Base-by-base conservation (phyloP, 2,329 filamentous ascomycete species). In the Hypoxylon sp. region DNA sequence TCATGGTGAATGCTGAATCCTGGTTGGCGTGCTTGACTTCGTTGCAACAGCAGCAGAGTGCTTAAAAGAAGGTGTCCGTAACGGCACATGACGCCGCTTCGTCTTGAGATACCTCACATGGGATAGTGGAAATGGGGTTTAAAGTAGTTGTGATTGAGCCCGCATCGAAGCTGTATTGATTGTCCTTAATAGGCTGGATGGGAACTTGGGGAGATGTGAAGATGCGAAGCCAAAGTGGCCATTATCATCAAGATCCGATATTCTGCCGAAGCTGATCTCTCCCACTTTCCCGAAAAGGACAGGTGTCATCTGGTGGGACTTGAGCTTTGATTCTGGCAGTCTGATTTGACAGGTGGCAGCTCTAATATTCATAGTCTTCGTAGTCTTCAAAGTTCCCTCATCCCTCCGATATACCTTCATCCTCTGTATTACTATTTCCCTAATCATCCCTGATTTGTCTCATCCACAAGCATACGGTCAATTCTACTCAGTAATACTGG, bases 1-100 rank as follows among this genome's bases (percentile, higher is more conserved):
- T 98, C 94, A 77, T 97, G 93, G 75, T 96, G 90, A 62, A 97
- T 92, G 81, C 91, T 97, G 82, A 97, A 97, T 60, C 84, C 81
- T 6, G 82, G 82, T 49, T 85, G 83, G 49, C 83, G 82, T 72
- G 85, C 86, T 69, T 73, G 75, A 72, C 79, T 81, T 28, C 86
- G 80, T 78, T 81, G 84, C 30, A 86, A 80, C 78, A 81, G 84
- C 70, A 82, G 72, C 71, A 82, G 72, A 52, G 68, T 69, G 67
- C 61, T 76, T 75, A 48, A 81, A 81, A 87, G 75, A 50, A 87
- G 73, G 13, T 81, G 71, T 63, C 80, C 78, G 73, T 81, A 76
- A 77, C 82, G 83, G 81, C 85, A 84, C 87, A 89, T 89, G 67
- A 67, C 82, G 78, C 75, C 76, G 76, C 65, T 74, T 63, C 70